Evolutionary conservation across 2,329 filamentous ascomycete species (phyloP).

Genomic region (Xylaria hypoxylon): DNA sequence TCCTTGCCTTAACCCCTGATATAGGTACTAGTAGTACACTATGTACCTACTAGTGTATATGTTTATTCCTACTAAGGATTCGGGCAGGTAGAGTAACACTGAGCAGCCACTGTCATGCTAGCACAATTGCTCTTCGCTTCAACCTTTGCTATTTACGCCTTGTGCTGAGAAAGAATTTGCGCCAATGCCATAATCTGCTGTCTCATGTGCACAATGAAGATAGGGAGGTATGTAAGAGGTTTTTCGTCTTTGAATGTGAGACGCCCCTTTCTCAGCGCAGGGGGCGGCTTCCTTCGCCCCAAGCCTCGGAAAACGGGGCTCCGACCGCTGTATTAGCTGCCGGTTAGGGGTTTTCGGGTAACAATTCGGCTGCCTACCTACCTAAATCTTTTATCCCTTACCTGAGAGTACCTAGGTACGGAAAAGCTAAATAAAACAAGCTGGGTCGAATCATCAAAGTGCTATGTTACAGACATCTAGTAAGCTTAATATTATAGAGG

Average conservation of each 20-base stretch:
- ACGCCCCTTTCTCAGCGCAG: slow-evolving; percentile 30
- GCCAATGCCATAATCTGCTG: neutral
- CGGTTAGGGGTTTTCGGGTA: slow-evolving; percentile 19
- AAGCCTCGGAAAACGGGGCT: slow-evolving; percentile 33
- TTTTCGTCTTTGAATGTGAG: slow-evolving; percentile 21
- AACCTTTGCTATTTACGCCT: neutral
- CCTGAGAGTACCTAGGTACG: neutral
- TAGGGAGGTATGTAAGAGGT: slow-evolving; percentile 7
- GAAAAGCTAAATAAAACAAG: neutral
- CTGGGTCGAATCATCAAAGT: neutral
- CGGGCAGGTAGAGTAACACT: neutral
- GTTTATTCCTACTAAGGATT: neutral
- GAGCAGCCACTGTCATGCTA: neutral
- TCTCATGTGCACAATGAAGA: slow-evolving; percentile 10
- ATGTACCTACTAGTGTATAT: no score
- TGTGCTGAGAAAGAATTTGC: slow-evolving; percentile 9
- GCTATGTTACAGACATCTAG: no score
- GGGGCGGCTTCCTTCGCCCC: slow-evolving; percentile 27
- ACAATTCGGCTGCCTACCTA: neutral
- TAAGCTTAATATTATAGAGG: no score
- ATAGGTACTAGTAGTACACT: neutral
- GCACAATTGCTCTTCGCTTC: neutral
- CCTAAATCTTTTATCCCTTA: neutral
- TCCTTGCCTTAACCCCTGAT: slow-evolving; percentile 21
- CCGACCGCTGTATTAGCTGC: slow-evolving; percentile 20